Conservation (phyloP, 2,329 filamentous ascomycete species). For the Sclerotinia nivalis region DNA sequence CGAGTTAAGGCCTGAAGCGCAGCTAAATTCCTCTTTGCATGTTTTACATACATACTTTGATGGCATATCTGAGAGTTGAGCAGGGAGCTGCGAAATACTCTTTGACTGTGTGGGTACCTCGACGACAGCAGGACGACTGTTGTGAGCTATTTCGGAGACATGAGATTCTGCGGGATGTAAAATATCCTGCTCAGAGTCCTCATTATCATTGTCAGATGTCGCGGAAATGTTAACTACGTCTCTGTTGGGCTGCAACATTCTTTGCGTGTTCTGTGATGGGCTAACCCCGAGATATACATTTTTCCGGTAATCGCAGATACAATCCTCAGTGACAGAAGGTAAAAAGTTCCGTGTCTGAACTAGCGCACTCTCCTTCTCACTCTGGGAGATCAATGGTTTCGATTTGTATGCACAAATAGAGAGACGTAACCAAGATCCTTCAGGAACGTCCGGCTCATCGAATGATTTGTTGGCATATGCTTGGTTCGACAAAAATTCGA, state of each 20-base stretch:
- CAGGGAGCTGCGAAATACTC: not conserved
- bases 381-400: not conserved
- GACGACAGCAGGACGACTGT: not conserved
- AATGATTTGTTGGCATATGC: not conserved
- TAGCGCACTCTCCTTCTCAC: not conserved
- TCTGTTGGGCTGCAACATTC: not conserved
- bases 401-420: not conserved
- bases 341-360: conserved; percentile 15
- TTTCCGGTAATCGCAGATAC: not conserved
- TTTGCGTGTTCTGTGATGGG: not conserved
- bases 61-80: not conserved
- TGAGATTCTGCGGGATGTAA: not conserved
- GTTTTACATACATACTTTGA: not conserved
- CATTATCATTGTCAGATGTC: not conserved
- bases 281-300: not conserved
- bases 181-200: no score
- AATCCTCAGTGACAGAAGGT: not conserved
- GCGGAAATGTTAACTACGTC: not conserved
- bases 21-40: not conserved
- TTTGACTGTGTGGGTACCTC: not conserved
- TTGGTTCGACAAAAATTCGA: not conserved
- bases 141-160: not conserved
- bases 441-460: not conserved
- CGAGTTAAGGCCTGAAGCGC: not conserved
- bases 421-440: not conserved